phyloP scores from a whole-genome alignment of 129 eudicot genomes.

The Sambucus nigra region DNA sequence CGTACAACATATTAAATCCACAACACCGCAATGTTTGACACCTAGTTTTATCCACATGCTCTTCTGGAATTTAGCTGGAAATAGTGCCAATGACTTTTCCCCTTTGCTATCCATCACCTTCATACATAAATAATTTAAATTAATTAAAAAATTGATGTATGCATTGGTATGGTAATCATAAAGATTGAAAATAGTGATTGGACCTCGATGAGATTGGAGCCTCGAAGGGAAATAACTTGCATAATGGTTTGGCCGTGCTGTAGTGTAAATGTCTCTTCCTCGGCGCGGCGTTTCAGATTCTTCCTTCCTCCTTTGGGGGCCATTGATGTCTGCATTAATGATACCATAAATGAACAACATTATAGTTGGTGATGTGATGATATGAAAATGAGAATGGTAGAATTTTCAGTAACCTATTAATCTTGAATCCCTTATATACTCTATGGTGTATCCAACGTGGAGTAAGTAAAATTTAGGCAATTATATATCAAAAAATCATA shows the following conservation, averaged over 20 bases:
- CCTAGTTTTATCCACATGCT: constrained; percentile 96
- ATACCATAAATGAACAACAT: no score
- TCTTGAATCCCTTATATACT: no score
- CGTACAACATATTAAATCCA: background rate
- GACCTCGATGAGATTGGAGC: constrained; percentile 84
- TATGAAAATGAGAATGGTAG: no score
- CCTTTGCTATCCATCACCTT: constrained; percentile 77
- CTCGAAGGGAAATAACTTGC: constrained; percentile 78
- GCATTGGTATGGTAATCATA: no score
- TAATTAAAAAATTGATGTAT: no score
- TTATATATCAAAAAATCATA: no score
- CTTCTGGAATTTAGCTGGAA: constrained; percentile 92
- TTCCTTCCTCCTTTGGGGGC: constrained; percentile 68
- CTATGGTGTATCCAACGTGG: no score
- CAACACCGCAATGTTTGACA: constrained; percentile 1
- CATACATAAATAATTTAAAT: background rate
- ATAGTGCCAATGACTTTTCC: constrained; percentile 49
- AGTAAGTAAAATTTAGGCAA: no score
- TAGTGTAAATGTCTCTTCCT: constrained; percentile 39
- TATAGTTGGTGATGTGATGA: no score
- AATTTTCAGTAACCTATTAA: no score
- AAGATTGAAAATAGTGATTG: background rate
- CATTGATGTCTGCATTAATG: no score
- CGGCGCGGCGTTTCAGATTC: constrained; percentile 62
- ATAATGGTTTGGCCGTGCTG: constrained; percentile 60